Percentiles rank a stretch among this genome's conserved stretches.
These are phyloP conservation scores for Caryopteris hybrid DNA, from an alignment of 305 asterid genomes.

Conservation along the genomic window DNA sequence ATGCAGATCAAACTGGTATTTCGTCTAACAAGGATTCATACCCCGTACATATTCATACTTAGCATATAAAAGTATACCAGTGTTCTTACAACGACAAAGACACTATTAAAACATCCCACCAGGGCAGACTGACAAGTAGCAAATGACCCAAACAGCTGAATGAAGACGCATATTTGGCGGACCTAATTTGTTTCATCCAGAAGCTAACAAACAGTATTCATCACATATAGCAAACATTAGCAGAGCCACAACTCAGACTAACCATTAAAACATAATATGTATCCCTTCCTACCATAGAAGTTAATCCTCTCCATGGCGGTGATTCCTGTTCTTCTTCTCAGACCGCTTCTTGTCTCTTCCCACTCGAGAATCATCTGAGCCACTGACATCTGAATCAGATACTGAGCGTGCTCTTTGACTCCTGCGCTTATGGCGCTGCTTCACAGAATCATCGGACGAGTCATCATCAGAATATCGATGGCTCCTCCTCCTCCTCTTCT, in stretches of 20 bases:
- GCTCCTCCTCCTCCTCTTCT: conserved; percentile 54
- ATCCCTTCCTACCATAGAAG: no score
- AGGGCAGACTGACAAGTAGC: neutral
- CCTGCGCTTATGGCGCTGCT: conserved; percentile 29
- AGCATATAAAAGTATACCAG: no score
- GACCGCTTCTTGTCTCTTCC: conserved; percentile 68
- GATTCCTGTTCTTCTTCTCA: conserved; percentile 63
- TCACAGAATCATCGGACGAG: conserved; percentile 42
- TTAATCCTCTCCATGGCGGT: conserved; percentile 41
- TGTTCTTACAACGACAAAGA: no score
- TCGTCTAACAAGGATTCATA: no score
- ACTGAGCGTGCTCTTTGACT: conserved; percentile 35
- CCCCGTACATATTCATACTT: no score
- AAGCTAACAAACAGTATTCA: neutral
- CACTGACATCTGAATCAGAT: conserved; percentile 54
- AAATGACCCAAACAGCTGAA: neutral
- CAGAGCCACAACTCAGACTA: no score
- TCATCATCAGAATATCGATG: conserved; percentile 18
- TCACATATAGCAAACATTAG: neutral
- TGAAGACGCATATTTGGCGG: neutral
- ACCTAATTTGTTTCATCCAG: neutral
- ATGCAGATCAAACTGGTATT: no score
- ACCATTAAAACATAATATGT: neutral
- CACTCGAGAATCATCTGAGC: conserved; percentile 56
- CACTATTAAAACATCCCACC: neutral